Conservation (phyloP, 164 flowering plant genomes). For the Stephania cephalantha region DNA sequence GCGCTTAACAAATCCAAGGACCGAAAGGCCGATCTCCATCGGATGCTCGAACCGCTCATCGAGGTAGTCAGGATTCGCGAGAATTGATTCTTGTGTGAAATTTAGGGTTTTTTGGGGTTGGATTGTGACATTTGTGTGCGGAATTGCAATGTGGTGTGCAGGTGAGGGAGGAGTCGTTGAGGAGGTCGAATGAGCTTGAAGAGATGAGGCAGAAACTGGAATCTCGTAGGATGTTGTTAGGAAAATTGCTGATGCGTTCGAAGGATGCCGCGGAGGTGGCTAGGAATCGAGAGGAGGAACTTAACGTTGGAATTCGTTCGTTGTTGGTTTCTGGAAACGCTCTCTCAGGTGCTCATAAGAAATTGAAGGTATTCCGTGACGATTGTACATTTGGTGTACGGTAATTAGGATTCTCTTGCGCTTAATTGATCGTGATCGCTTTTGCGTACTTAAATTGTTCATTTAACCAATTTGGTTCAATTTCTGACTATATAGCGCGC, state of each 20-base stretch:
- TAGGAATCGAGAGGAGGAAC: constrained; percentile 52
- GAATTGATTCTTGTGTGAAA: background rate
- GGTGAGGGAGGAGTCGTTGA: constrained; percentile 59
- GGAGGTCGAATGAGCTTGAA: constrained; percentile 64
- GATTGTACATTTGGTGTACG: background rate
- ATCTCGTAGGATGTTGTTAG: constrained; percentile 45
- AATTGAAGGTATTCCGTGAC: constrained; percentile 48
- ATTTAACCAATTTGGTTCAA: too few species aligned
- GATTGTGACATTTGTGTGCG: constrained; percentile 23
- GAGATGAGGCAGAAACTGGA: constrained; percentile 63
- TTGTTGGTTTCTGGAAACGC: constrained; percentile 61
- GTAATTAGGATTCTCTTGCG: too few species aligned
- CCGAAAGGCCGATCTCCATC: constrained; percentile 38
- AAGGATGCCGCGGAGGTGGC: constrained; percentile 45
- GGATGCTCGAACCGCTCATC: constrained; percentile 44
- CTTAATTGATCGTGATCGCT: too few species aligned
- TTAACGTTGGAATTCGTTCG: constrained; percentile 44
- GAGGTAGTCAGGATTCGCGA: constrained; percentile 35
- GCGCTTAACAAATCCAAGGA: constrained; percentile 55
- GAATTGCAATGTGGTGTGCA: constrained; percentile 39
- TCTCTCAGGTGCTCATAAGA: constrained; percentile 56
- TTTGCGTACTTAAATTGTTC: too few species aligned
- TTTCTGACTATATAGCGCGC: too few species aligned
- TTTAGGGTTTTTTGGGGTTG: constrained; percentile 6
- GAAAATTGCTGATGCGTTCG: constrained; percentile 38